A percentile compares a stretch with the other conserved stretches of the same genome.
These are phyloP conservation scores for Cystofilobasidium capitatum DNA, from an alignment of 768 basidiomycete genomes.

Conservation along the genomic window DNA sequence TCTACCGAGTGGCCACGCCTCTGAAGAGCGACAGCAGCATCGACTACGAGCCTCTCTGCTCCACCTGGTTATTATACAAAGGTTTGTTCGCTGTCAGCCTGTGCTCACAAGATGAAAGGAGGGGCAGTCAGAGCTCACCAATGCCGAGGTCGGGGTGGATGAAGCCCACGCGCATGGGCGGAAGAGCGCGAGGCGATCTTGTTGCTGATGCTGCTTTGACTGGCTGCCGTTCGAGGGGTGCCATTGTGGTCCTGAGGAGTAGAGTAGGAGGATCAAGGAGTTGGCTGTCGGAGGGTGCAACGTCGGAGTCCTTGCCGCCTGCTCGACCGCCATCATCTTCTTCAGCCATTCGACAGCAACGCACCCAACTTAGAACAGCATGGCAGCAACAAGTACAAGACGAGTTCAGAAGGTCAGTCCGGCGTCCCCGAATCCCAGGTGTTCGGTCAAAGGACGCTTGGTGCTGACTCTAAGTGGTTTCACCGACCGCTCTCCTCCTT, in stretches of 20 bases:
- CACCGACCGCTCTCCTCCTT: neutral
- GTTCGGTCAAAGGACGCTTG: too few species aligned
- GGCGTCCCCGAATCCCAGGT: neutral
- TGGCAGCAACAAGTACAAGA: slow-evolving; percentile 12
- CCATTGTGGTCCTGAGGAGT: too few species aligned
- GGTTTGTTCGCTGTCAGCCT: neutral
- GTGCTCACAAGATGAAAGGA: neutral
- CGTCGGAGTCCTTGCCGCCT: neutral
- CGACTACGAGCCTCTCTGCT: slow-evolving; percentile 88
- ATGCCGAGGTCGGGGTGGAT: slow-evolving; percentile 93
- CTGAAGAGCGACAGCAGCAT: slow-evolving; percentile 84
- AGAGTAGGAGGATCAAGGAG: too few species aligned
- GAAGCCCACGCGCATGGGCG: slow-evolving; percentile 54
- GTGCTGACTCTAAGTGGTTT: neutral
- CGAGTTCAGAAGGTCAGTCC: slow-evolving; percentile 19
- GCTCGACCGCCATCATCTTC: neutral
- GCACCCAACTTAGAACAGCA: neutral
- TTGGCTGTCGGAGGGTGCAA: neutral
- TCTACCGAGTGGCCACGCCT: slow-evolving; percentile 71
- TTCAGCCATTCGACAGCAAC: neutral
- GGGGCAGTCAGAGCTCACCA: slow-evolving; percentile 48
- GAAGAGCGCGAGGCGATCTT: neutral
- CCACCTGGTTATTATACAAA: slow-evolving; percentile 54
- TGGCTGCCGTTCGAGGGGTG: neutral
- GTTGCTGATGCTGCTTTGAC: neutral